Evolutionary conservation across 1,139 yeast genomes (phyloP), one percentile per base, ranked within the genome.

Genomic region (Yamadazyma sp.): DNA sequence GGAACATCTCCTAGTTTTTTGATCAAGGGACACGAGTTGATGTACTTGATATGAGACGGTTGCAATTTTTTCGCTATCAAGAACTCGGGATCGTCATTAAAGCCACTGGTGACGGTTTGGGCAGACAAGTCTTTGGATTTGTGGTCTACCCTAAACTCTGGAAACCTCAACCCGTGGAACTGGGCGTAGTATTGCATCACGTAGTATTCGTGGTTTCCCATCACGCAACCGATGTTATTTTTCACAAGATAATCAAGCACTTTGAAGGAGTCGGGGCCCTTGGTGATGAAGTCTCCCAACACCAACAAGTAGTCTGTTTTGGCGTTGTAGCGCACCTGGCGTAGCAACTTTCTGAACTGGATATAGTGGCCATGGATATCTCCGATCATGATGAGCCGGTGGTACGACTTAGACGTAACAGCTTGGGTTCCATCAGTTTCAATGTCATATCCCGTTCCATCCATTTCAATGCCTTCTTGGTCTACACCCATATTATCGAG

Each of bases 171-270:
- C 4, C 76, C 70, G 51, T 80, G 87, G 51, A 70, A 74, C 34
- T 66, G 68, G 1, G 85, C 78, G 52, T 86, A 86, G 52, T 80
- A 62, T 39, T 76, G 70, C 46, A 86, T 53, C 13, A 82, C 73
- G 45, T 77, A 79, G 49, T 81, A 72, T 56, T 90, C 97, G 59
- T 90, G 96, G 64, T 90, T 90, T 0, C 97, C 97, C 45, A 94
- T 64, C 3, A 90, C 79, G 57, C 96, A 89, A 35, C 78, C 79
- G 13, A 86, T 73, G 4, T 75, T 62, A 46, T 80, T 61, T n/a
- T 73, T 63, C 33, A 81, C 73, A 31, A 87, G 81, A 50, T 64
- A 82, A 42, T 88, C 84, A 21, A 88, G 57, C 4, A 88, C 87
- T 37, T 75, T 78, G 11, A 76, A 46, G 1, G 95, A 85, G 44